Conservation (phyloP, 2,329 filamentous ascomycete species). For the Hypomyces perniciosus region DNA sequence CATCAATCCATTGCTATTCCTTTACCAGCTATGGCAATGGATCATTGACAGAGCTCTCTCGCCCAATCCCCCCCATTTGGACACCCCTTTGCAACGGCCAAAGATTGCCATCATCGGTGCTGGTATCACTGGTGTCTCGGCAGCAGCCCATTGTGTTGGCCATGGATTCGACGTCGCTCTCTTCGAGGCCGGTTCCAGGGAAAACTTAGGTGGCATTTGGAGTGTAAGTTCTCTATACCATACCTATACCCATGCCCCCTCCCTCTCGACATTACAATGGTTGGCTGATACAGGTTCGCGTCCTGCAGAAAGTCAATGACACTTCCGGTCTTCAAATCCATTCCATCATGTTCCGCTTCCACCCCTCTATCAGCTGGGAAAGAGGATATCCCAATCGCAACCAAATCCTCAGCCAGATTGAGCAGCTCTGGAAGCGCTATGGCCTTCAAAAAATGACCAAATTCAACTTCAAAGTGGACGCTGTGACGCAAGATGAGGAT, state of each 20-base stretch:
- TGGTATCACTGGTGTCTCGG: slow-evolving; percentile 68
- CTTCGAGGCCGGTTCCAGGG: slow-evolving; percentile 64
- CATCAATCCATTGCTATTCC: slow-evolving; percentile 51
- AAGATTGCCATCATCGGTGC: slow-evolving; percentile 65
- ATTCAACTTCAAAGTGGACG: slow-evolving; percentile 65
- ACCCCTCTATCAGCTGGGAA: slow-evolving; percentile 70
- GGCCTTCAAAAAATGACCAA: slow-evolving; percentile 62
- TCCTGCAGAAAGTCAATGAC: slow-evolving; percentile 63
- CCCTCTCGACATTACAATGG: too few relatives aligned
- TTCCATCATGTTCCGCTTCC: slow-evolving; percentile 81
- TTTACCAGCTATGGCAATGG: slow-evolving; percentile 62
- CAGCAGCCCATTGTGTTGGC: slow-evolving; percentile 75
- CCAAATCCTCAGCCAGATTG: slow-evolving; percentile 69
- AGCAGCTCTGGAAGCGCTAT: slow-evolving; percentile 68
- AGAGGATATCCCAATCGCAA: slow-evolving; percentile 71
- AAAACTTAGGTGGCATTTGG: slow-evolving; percentile 74
- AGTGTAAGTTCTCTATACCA: slow-evolving; percentile 45
- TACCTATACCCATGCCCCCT: too few relatives aligned
- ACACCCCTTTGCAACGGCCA: slow-evolving; percentile 51
- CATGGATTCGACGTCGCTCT: slow-evolving; percentile 79
- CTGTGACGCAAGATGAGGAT: slow-evolving; percentile 60
- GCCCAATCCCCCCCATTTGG: slow-evolving; percentile 59
- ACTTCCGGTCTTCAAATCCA: slow-evolving; percentile 80
- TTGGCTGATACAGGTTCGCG: too few relatives aligned
- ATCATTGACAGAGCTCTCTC: slow-evolving; percentile 60